Percentiles rank a stretch among this genome's conserved stretches.
Conservation (phyloP, 306 rosid species). For the Geum urbanum region DNA sequence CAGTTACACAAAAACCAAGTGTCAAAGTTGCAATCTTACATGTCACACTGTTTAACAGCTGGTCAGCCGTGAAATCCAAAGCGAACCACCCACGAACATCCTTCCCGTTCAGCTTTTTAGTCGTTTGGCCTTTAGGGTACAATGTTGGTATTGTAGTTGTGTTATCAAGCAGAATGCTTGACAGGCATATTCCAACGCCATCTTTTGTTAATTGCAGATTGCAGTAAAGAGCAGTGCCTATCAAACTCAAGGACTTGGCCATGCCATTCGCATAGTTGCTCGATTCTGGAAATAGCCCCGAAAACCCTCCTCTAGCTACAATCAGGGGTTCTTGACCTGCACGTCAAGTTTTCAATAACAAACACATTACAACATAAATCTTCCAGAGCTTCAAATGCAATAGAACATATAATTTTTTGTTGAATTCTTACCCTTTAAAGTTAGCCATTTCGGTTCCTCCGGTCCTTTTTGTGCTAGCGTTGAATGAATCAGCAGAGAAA, state of each 20-base stretch:
- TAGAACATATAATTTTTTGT: neutral
- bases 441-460: conserved; percentile 49
- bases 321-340: conserved; percentile 65
- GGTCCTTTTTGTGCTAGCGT: conserved; percentile 37
- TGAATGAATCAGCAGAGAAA: conserved; percentile 45
- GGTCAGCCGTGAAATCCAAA: conserved; percentile 39
- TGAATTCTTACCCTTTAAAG: conserved; percentile 54
- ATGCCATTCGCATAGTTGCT: conserved; percentile 28
- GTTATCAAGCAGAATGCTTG: conserved; percentile 54
- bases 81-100: conserved; percentile 56
- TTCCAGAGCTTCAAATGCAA: neutral
- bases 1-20: too few species aligned
- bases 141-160: conserved; percentile 41
- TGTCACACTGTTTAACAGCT: conserved; percentile 25
- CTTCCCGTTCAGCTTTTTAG: conserved; percentile 51
- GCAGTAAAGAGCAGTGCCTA: conserved; percentile 42
- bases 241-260: conserved; percentile 29
- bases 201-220: conserved; percentile 73
- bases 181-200: conserved; percentile 54
- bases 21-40: conserved; percentile 36
- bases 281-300: conserved; percentile 82
- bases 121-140: conserved; percentile 36
- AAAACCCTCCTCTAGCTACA: conserved; percentile 70
- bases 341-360: neutral
- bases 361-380: neutral